These are phyloP conservation scores for Alternaria hordeiaustralica DNA, from an alignment of 2,329 filamentous ascomycete genomes.

Conservation along the genomic window DNA sequence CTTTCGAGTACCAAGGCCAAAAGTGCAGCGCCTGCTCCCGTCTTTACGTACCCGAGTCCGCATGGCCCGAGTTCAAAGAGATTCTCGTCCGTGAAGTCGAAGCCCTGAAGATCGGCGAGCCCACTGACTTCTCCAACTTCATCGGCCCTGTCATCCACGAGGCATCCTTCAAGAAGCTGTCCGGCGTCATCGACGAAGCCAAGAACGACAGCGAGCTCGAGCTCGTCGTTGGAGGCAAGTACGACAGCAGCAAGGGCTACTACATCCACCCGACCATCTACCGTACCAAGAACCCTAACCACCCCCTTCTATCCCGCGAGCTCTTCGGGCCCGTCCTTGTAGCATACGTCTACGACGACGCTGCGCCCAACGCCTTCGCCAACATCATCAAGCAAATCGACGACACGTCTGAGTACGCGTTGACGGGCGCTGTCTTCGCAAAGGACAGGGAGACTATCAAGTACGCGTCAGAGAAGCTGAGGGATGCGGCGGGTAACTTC, in stretches of 20 bases:
- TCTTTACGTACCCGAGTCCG: slow-evolving; percentile 76
- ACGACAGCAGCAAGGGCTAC: slow-evolving; percentile 80
- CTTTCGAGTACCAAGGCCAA: slow-evolving; percentile 90
- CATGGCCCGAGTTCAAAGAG: slow-evolving; percentile 75
- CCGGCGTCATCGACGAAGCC: slow-evolving; percentile 77
- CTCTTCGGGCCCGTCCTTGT: slow-evolving; percentile 82
- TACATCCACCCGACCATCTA: slow-evolving; percentile 87
- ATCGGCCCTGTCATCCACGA: slow-evolving; percentile 87
- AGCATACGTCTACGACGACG: slow-evolving; percentile 79
- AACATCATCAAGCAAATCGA: slow-evolving; percentile 70
- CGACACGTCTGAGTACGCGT: slow-evolving; percentile 74
- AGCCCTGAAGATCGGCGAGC: slow-evolving; percentile 73
- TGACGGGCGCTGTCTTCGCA: slow-evolving; percentile 80
- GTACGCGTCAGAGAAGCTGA: slow-evolving; percentile 72
- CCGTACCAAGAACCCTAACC: slow-evolving; percentile 72
- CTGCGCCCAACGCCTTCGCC: slow-evolving; percentile 62
- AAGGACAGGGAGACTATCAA: slow-evolving; percentile 70
- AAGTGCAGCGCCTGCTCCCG: slow-evolving; percentile 89
- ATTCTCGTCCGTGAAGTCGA: slow-evolving; percentile 71
- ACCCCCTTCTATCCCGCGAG: slow-evolving; percentile 77
- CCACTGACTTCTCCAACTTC: slow-evolving; percentile 77
- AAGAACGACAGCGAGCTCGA: slow-evolving; percentile 76
- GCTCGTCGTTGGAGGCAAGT: slow-evolving; percentile 75
- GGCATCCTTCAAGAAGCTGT: slow-evolving; percentile 80
- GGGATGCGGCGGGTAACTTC: slow-evolving; percentile 80